phyloP scores from a whole-genome alignment of 148 eudicot species.

The Fagopyrum esculentum region DNA sequence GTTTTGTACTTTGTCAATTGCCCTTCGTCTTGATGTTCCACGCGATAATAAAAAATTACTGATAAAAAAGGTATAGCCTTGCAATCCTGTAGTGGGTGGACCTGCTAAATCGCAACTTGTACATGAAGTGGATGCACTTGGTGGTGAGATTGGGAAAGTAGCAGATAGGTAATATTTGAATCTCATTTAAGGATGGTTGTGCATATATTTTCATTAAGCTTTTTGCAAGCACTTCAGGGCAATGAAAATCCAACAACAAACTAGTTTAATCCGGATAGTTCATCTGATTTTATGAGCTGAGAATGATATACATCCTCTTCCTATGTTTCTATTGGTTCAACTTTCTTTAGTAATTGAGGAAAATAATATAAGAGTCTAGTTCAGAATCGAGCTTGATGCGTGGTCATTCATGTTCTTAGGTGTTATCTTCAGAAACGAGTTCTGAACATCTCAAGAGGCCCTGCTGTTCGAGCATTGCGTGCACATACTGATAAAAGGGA shows the following conservation, averaged over 20 bases:
- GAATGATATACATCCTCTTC: background rate
- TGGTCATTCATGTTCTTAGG: slow-evolving; percentile 25
- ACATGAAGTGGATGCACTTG: slow-evolving; percentile 99
- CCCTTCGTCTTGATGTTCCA: background rate
- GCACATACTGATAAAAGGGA: slow-evolving; percentile 99
- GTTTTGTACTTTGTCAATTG: background rate
- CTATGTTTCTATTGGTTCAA: background rate
- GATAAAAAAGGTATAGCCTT: slow-evolving; percentile 59
- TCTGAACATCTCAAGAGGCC: slow-evolving; percentile 86
- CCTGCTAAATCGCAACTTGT: slow-evolving; percentile 99
- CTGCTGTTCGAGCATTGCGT: slow-evolving; percentile 98
- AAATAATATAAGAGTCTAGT: background rate
- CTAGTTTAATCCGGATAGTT: background rate
- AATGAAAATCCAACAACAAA: background rate
- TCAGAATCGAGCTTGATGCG: background rate
- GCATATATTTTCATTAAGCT: background rate
- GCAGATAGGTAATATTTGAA: slow-evolving; percentile 63
- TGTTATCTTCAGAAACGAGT: slow-evolving; percentile 95
- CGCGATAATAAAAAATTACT: slow-evolving; percentile 10
- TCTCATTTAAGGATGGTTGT: background rate
- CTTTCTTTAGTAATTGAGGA: background rate
- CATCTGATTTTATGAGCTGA: background rate
- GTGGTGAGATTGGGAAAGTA: slow-evolving; percentile 97
- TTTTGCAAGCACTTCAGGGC: slow-evolving; percentile 1
- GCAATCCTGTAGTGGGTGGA: slow-evolving; percentile 99